Conservation (phyloP, 2,329 filamentous ascomycete species). For the Trichoderma breve region DNA sequence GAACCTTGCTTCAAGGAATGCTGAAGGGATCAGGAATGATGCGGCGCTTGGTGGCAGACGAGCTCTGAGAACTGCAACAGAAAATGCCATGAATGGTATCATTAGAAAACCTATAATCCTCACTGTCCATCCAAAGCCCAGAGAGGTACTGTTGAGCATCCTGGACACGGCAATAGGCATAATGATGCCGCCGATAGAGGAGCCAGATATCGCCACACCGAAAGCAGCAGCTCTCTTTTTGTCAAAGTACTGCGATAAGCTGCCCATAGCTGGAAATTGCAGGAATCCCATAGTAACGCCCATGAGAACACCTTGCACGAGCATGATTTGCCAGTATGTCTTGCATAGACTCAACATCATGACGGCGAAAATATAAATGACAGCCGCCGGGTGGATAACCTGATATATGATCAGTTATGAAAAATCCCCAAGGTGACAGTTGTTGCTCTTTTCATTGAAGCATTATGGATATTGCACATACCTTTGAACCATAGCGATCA, state of each 20-base stretch:
- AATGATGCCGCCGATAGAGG: constrained; percentile 52
- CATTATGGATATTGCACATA: constrained; percentile 3
- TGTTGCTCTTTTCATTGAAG: background rate
- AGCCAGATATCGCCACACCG: constrained; percentile 46
- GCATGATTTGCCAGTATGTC: constrained; percentile 52
- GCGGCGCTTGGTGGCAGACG: constrained; percentile 36
- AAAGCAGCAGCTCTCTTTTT: constrained; percentile 46
- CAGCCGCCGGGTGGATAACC: constrained; percentile 34
- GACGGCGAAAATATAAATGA: constrained; percentile 39
- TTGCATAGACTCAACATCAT: constrained; percentile 45
- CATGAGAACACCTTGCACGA: constrained; percentile 47
- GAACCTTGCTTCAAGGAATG: constrained; percentile 35
- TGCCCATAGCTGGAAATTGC: constrained; percentile 44
- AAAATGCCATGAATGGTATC: constrained; percentile 42
- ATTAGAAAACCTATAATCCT: constrained; percentile 53
- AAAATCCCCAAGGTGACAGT: no score
- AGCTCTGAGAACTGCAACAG: constrained; percentile 33
- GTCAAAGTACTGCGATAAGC: constrained; percentile 47
- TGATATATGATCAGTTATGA: constrained; percentile 17
- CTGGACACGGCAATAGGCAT: constrained; percentile 49
- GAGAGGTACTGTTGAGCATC: constrained; percentile 42
- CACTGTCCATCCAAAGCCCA: constrained; percentile 53
- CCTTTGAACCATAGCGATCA: constrained; percentile 42
- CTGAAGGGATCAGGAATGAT: constrained; percentile 41
- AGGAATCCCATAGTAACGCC: constrained; percentile 43